Conservation (phyloP, 2,329 filamentous ascomycete genomes). For the Nectriaceae sp. region DNA sequence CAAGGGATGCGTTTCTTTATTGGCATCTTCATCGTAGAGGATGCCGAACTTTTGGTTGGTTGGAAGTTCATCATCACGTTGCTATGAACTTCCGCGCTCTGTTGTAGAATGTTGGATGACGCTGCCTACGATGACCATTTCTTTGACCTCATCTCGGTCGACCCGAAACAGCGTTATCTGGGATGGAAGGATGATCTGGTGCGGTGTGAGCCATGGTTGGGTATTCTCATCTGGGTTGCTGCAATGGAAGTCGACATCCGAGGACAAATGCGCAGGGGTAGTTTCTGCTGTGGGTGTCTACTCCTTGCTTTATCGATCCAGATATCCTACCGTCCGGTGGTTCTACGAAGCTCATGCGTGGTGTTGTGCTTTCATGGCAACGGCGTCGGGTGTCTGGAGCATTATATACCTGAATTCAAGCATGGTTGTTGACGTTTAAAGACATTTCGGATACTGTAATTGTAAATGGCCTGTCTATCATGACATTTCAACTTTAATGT, state of each 20-base stretch:
- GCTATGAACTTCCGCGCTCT: constrained; percentile 3
- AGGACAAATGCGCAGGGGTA: constrained; percentile 13
- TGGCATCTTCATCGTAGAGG: background rate
- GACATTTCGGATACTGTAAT: too few relatives aligned
- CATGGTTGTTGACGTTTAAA: background rate
- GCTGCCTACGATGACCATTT: constrained; percentile 14
- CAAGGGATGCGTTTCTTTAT: background rate
- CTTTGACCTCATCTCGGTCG: constrained; percentile 15
- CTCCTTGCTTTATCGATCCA: constrained; percentile 24
- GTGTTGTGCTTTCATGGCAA: constrained; percentile 36
- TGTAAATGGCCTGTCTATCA: too few relatives aligned
- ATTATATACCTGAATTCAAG: constrained; percentile 34
- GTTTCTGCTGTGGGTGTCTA: constrained; percentile 17
- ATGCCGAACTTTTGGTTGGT: constrained; percentile 1
- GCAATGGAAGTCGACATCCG: constrained; percentile 10
- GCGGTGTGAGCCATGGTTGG: constrained; percentile 17
- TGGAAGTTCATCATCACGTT: constrained; percentile 3
- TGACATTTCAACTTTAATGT: too few relatives aligned
- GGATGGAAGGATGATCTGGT: constrained; percentile 16
- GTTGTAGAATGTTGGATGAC: constrained; percentile 12
- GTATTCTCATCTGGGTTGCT: constrained; percentile 20
- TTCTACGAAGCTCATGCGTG: constrained; percentile 17
- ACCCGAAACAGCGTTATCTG: constrained; percentile 14
- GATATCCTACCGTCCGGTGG: constrained; percentile 23
- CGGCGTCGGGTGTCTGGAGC: constrained; percentile 35